A percentile compares a stretch with the other conserved stretches of the same genome.
phyloP scores from a whole-genome alignment of 78 protist species.

The Bigelowiella natans region DNA sequence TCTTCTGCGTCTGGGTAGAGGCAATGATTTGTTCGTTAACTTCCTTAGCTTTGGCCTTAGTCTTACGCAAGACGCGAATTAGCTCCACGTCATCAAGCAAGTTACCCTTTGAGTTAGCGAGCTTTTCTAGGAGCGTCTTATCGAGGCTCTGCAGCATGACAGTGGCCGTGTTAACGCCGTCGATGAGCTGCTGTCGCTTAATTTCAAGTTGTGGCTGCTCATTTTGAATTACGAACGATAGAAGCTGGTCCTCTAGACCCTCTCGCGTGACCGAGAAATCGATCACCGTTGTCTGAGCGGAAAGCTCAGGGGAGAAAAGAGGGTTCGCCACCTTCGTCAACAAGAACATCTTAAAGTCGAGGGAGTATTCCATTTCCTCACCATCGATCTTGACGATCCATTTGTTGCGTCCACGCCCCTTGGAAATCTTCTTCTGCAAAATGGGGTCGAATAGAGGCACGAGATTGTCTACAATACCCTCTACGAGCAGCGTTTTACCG shows the following conservation, averaged over 20 bases:
- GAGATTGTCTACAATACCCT: constrained; percentile 56
- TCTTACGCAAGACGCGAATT: constrained; percentile 53
- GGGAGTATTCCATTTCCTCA: constrained; percentile 54
- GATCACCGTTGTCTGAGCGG: constrained; percentile 58
- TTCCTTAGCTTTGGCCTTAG: constrained; percentile 59
- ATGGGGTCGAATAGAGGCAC: constrained; percentile 78
- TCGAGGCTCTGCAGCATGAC: constrained; percentile 48
- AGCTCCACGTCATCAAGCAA: constrained; percentile 71
- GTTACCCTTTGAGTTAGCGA: constrained; percentile 59
- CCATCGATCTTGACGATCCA: constrained; percentile 53
- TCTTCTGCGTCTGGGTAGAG: constrained; percentile 45
- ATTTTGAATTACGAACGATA: constrained; percentile 51
- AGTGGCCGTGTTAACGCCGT: constrained; percentile 55
- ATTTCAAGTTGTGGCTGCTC: constrained; percentile 72
- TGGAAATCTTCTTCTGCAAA: constrained; percentile 54
- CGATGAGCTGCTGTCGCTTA: constrained; percentile 44
- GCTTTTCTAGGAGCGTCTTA: constrained; percentile 49
- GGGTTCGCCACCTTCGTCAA: constrained; percentile 76
- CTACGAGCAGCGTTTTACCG: constrained; percentile 64
- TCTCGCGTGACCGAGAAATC: constrained; percentile 72
- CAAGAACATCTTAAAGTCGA: constrained; percentile 52
- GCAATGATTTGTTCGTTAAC: constrained; percentile 38
- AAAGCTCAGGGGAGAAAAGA: constrained; percentile 72
- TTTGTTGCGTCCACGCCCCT: constrained; percentile 34
- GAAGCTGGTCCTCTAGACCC: constrained; percentile 80